phyloP scores from a whole-genome alignment of 495 filamentous ascomycete species.

The Penicillium argentinense region DNA sequence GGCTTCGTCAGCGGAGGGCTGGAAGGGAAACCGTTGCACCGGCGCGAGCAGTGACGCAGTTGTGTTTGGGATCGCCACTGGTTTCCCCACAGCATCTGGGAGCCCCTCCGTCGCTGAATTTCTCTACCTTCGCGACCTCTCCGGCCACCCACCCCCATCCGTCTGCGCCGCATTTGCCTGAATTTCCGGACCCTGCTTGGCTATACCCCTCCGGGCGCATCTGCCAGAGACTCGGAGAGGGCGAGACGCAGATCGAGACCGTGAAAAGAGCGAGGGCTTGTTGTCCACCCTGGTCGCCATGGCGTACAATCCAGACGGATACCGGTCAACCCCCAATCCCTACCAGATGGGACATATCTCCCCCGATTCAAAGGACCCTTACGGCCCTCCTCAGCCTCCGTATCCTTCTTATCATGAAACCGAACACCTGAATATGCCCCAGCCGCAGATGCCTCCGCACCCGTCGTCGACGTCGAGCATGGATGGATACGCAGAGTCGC shows the following conservation, averaged over 20 bases:
- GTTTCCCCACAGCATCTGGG: conserved; percentile 9
- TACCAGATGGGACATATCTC: conserved; percentile 30
- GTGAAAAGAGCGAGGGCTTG: background rate
- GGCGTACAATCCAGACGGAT: conserved; percentile 47
- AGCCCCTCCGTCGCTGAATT: conserved; percentile 15
- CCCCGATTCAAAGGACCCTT: conserved; percentile 21
- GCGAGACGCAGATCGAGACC: background rate
- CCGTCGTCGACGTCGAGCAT: conserved; percentile 20
- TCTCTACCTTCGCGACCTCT: conserved; percentile 13
- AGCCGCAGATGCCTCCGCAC: conserved; percentile 34
- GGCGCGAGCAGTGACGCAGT: conserved; percentile 8
- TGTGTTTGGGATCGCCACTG: conserved; percentile 21
- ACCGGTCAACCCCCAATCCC: conserved; percentile 24
- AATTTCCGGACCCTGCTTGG: background rate
- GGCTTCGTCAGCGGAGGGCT: too few relatives aligned
- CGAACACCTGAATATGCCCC: conserved; percentile 43
- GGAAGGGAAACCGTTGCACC: background rate
- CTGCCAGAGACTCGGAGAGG: too few relatives aligned
- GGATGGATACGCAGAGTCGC: conserved; percentile 20
- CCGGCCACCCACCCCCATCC: too few relatives aligned
- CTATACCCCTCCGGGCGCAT: background rate
- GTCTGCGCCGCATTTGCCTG: background rate
- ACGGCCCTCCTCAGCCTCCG: conserved; percentile 26
- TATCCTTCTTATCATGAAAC: conserved; percentile 37
- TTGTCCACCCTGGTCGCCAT: conserved; percentile 19